phyloP scores from a whole-genome alignment of 371 early-diverging fungal species.

The Mucor saturninus region DNA sequence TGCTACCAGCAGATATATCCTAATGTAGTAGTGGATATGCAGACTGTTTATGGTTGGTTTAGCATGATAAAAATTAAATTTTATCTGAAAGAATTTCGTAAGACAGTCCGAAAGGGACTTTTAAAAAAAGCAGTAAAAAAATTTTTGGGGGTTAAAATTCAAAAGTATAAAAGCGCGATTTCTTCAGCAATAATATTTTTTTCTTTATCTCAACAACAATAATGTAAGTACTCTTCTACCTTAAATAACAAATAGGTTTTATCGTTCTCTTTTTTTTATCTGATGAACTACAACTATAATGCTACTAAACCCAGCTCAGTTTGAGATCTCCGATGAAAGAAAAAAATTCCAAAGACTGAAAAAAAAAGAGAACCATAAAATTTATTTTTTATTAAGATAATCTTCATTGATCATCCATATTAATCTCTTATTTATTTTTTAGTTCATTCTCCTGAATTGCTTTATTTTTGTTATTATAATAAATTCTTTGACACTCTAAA shows the following conservation, averaged over 20 bases:
- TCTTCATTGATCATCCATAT: not conserved
- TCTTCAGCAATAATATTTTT: not conserved
- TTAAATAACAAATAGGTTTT: not conserved
- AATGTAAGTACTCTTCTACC: slow-evolving; percentile 12
- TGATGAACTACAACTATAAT: slow-evolving; percentile 27
- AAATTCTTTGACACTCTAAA: not conserved
- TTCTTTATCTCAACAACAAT: not conserved
- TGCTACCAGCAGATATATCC: no score
- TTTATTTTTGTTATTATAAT: not conserved
- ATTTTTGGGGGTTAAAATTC: slow-evolving; percentile 1
- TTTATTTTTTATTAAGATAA: slow-evolving; percentile 1
- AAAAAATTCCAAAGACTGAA: slow-evolving; percentile 18
- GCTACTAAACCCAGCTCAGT: slow-evolving; percentile 36
- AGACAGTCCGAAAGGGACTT: slow-evolving; percentile 10
- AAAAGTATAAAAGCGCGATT: slow-evolving; percentile 4
- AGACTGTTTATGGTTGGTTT: not conserved
- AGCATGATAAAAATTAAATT: not conserved
- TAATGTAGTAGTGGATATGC: no score
- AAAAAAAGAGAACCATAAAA: slow-evolving; percentile 11
- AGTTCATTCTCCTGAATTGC: not conserved
- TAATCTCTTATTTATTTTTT: slow-evolving; percentile 4
- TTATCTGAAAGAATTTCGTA: not conserved
- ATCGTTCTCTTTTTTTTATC: slow-evolving; percentile 14
- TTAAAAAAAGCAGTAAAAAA: slow-evolving; percentile 23
- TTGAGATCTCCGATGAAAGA: slow-evolving; percentile 31